These are phyloP conservation scores for Rhizopogon salebrosus DNA, from an alignment of 768 basidiomycete genomes.

Conservation along the genomic window DNA sequence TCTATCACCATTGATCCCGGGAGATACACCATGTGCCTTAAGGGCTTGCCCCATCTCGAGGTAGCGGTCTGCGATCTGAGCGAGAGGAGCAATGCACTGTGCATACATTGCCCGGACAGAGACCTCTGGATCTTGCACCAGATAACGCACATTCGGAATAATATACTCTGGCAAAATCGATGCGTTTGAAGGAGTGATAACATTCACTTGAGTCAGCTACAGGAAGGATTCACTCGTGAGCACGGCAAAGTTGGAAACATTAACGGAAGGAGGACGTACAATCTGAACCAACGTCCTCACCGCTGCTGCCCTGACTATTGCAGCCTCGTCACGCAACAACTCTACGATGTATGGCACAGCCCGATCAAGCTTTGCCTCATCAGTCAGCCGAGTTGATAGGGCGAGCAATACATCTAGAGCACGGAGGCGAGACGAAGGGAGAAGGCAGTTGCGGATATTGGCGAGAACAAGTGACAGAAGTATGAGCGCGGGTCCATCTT, in stretches of 20 bases:
- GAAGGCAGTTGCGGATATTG: constrained; percentile 81
- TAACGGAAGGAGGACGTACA: constrained; percentile 39
- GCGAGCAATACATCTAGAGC: constrained; percentile 86
- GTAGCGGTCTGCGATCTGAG: constrained; percentile 82
- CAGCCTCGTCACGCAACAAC: constrained; percentile 79
- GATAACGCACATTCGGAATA: constrained; percentile 80
- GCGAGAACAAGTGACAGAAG: constrained; percentile 83
- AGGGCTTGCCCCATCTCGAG: constrained; percentile 92
- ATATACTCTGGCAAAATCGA: constrained; percentile 94
- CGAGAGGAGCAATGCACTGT: constrained; percentile 78
- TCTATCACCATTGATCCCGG: constrained; percentile 37
- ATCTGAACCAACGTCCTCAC: constrained; percentile 78
- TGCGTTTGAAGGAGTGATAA: constrained; percentile 58
- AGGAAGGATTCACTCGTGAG: constrained; percentile 27
- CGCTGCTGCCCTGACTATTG: constrained; percentile 76
- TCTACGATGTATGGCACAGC: constrained; percentile 91
- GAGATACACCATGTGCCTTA: constrained; percentile 69
- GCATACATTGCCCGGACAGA: constrained; percentile 81
- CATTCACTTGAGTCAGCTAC: constrained; percentile 57
- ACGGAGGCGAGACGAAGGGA: constrained; percentile 82
- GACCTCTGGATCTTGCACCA: constrained; percentile 80
- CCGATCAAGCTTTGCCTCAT: constrained; percentile 92
- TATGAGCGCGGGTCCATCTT: constrained; percentile 87
- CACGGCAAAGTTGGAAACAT: not conserved
- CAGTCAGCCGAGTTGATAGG: constrained; percentile 74